These are phyloP conservation scores for Thalassiosira profunda DNA, from an alignment of 108 stramenopile species.

Conservation along the genomic window DNA sequence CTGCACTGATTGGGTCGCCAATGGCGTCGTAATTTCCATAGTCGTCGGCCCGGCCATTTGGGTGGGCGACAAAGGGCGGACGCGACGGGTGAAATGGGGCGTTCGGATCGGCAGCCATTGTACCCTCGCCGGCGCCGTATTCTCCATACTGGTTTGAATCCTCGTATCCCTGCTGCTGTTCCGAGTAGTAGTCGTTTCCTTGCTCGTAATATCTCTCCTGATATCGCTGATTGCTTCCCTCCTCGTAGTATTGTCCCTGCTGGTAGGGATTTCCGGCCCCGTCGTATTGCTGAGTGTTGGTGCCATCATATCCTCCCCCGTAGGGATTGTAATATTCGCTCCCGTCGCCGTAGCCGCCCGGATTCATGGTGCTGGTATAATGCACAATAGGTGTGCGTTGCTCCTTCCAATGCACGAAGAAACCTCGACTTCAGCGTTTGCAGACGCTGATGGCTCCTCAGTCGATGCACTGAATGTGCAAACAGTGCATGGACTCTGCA, in stretches of 20 bases:
- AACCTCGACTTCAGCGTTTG: too few relatives aligned
- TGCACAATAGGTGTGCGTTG: too few relatives aligned
- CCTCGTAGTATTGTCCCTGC: neutral
- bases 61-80: conserved; percentile 28
- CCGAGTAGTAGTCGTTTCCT: too few relatives aligned
- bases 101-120: neutral
- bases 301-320: conserved; percentile 5
- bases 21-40: conserved; percentile 39
- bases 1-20: conserved; percentile 55
- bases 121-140: conserved; percentile 1
- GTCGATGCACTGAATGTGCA: too few relatives aligned
- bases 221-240: neutral
- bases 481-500: too few relatives aligned
- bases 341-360: conserved; percentile 8
- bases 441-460: too few relatives aligned
- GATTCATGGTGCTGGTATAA: too few relatives aligned
- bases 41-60: conserved; percentile 11
- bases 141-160: too few relatives aligned
- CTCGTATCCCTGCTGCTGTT: too few relatives aligned
- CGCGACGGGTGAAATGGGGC: conserved; percentile 18
- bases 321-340: conserved; percentile 1
- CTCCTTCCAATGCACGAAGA: too few relatives aligned
- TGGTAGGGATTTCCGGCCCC: neutral
- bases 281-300: conserved; percentile 1
- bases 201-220: neutral